Evolutionary conservation across 2,329 filamentous ascomycete species (phyloP).

Genomic region (Trichophyton simii): DNA sequence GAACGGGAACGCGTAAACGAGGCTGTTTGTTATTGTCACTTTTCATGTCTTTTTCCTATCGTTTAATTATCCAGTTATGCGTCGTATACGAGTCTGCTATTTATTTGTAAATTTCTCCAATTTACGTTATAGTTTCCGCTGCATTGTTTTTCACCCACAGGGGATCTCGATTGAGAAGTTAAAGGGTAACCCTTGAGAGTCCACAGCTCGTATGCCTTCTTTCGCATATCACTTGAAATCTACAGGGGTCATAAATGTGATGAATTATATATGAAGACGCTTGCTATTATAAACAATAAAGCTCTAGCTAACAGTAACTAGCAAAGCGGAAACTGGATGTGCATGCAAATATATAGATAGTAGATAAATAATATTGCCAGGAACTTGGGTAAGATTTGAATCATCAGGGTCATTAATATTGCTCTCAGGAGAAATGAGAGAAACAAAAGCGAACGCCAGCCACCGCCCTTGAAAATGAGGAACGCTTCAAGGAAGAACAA

Average conservation of each 20-base stretch:
- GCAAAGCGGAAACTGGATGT: neutral
- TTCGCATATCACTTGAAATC: too few relatives aligned
- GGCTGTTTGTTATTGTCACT: neutral
- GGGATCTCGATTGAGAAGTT: too few relatives aligned
- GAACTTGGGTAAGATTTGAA: neutral
- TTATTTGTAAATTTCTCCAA: neutral
- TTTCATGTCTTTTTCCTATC: neutral
- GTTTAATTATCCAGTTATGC: neutral
- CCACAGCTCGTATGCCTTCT: too few relatives aligned
- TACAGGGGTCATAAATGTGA: neutral
- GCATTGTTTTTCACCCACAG: too few relatives aligned
- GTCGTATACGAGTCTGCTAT: neutral
- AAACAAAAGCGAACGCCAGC: neutral
- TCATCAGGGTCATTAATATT: neutral
- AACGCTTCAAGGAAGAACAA: constrained; percentile 2
- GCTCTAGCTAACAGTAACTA: neutral
- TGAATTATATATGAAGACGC: neutral
- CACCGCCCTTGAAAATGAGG: neutral
- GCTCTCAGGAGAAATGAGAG: neutral
- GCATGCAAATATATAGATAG: neutral
- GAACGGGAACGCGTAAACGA: neutral
- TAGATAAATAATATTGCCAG: neutral
- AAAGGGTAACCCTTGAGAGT: too few relatives aligned
- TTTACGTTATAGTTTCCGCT: neutral
- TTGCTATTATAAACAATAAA: neutral